These are phyloP conservation scores for Trametes cingulata DNA, from an alignment of 768 basidiomycete genomes.

Conservation along the genomic window DNA sequence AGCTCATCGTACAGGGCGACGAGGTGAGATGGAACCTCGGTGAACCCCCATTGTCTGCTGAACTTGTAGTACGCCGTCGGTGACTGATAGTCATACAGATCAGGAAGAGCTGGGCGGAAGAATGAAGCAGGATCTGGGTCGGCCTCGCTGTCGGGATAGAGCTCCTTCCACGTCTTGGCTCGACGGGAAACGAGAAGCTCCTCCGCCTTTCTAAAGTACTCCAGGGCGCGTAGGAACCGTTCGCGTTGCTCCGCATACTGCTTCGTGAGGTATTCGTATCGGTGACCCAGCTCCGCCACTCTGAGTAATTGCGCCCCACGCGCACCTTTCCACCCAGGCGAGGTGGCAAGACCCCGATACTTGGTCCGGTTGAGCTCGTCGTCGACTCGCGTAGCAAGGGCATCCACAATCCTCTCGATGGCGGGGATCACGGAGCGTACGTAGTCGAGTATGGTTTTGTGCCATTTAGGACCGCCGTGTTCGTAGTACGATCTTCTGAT, in stretches of 20 bases:
- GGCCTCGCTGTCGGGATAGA: conserved; percentile 35
- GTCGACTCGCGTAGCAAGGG: conserved; percentile 1
- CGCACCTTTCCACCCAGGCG: conserved; percentile 1
- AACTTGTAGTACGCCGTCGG: not conserved
- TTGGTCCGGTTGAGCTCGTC: not conserved
- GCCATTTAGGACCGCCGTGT: not conserved
- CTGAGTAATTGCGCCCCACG: not conserved
- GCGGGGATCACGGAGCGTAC: conserved; percentile 17
- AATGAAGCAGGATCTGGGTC: not conserved
- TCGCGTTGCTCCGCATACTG: conserved; percentile 31
- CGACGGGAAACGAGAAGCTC: conserved; percentile 34
- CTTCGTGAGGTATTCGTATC: not conserved
- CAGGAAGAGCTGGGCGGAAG: not conserved
- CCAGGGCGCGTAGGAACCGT: not conserved
- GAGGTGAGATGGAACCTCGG: not conserved
- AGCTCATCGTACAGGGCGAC: conserved; percentile 49
- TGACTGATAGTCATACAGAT: not conserved
- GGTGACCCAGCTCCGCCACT: not conserved
- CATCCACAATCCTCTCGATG: conserved; percentile 16
- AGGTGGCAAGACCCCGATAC: not conserved
- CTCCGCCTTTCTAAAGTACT: conserved; percentile 37
- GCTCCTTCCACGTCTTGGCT: conserved; percentile 46
- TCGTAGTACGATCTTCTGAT: not conserved
- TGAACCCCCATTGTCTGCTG: not conserved
- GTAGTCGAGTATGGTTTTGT: conserved; percentile 27